Conservation (phyloP, 768 basidiomycete species). For the Amanita fuliginea region DNA sequence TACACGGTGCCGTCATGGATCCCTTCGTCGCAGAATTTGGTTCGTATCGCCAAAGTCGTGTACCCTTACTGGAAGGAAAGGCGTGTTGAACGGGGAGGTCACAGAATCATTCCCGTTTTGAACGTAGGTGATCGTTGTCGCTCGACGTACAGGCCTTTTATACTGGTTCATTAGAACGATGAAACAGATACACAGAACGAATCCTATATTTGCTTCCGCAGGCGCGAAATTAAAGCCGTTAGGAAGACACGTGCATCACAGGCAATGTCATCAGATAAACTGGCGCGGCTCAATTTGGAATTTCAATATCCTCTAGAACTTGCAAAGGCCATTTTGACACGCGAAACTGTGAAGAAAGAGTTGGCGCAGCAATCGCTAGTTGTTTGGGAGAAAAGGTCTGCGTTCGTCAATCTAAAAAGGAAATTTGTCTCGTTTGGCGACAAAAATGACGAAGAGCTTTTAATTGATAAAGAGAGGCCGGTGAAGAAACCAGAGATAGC, state of each 20-base stretch:
- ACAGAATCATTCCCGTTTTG: slow-evolving; percentile 75
- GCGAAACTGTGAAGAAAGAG: slow-evolving; percentile 73
- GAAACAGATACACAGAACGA: slow-evolving; percentile 85
- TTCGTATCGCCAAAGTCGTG: slow-evolving; percentile 58
- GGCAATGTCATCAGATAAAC: slow-evolving; percentile 79
- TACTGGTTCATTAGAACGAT: slow-evolving; percentile 45
- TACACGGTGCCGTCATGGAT: slow-evolving; percentile 61
- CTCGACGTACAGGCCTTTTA: background rate
- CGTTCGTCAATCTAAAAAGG: slow-evolving; percentile 71
- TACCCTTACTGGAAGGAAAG: slow-evolving; percentile 91
- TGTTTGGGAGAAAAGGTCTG: slow-evolving; percentile 67
- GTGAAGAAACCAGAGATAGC: slow-evolving; percentile 44
- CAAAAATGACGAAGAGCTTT: slow-evolving; percentile 61
- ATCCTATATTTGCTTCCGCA: slow-evolving; percentile 94
- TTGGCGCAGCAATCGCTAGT: slow-evolving; percentile 40
- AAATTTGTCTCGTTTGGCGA: slow-evolving; percentile 50
- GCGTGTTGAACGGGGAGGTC: slow-evolving; percentile 68
- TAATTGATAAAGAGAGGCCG: slow-evolving; percentile 60
- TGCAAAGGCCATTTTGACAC: slow-evolving; percentile 51
- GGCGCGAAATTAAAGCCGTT: slow-evolving; percentile 87
- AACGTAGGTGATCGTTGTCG: slow-evolving; percentile 47
- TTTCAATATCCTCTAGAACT: slow-evolving; percentile 64
- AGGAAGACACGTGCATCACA: slow-evolving; percentile 93
- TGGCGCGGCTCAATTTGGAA: slow-evolving; percentile 72
- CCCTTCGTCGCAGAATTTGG: slow-evolving; percentile 48